Evolutionary conservation across 805 yeast genomes (phyloP), one percentile per base, ranked within the genome.

Genomic region (Lipomyces yamanashiensis): DNA sequence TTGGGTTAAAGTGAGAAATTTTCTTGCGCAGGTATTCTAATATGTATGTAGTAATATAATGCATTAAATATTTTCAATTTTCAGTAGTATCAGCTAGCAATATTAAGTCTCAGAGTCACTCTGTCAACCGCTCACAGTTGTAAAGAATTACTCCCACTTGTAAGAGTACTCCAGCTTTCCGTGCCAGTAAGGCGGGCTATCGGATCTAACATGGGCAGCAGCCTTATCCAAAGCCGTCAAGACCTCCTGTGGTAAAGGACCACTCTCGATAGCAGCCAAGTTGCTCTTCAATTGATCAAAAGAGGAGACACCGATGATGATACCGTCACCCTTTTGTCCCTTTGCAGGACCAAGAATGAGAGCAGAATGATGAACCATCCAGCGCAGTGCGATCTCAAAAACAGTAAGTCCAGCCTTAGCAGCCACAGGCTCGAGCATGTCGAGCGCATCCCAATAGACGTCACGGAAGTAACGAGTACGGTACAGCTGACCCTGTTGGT

Each of bases 231-330:
- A 65, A 40, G 67, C 67, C 28, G 57, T 57, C 15, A 64, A 67
- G 13, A 68, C 62, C n/a, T 66, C 70, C 12, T 65, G 59, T 10
- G 69, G 67, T 58, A 72, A 52, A 8, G 74, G 73, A 12, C 74
- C 74, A 17, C 65, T 66, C 47, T 65, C 61, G 19, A 73, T 50
- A 9, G 69, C 61, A 19, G 15, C 58, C 39, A 63, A 23, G 52
- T 63, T 50, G 13, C n/a, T 23, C 23, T 51, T 47, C 45, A 63
- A 28, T 51, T 63, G 67, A 41, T 19, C 41, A 19, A 55, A 48
- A 17, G 61, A 56, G 45, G 56, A 44, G 13, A 58, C 58, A 15
- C 67, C 67, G 36, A 61, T 50, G 28, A 63, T 54, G 34, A 63
- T 62, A 17, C 61, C 67, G 37, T 63, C 67, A 4, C 62, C 62